Evolutionary conservation across 352 stramenopile species (phyloP).

Genomic region (Aphanomyces euteiches): DNA sequence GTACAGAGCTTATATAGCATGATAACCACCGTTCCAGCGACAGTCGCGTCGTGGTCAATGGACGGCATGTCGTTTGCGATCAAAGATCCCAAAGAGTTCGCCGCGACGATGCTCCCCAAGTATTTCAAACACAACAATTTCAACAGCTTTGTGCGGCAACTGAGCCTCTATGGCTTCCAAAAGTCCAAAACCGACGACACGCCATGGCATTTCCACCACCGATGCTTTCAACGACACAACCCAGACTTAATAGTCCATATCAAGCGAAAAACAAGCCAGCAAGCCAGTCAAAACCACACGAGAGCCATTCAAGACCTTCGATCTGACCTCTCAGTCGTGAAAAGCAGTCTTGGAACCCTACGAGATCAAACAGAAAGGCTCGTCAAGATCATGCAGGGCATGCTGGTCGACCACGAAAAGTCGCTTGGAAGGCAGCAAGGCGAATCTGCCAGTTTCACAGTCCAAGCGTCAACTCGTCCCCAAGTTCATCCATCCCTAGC

Average conservation of each 20-base stretch:
- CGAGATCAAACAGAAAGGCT: background rate
- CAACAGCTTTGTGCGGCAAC: slow-evolving; percentile 31
- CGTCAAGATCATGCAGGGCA: background rate
- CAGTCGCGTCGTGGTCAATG: slow-evolving; percentile 32
- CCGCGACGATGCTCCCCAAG: slow-evolving; percentile 31
- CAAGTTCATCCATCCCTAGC: too few relatives aligned
- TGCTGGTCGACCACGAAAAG: too few relatives aligned
- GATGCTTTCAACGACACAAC: slow-evolving; percentile 32
- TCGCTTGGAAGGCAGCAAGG: too few relatives aligned
- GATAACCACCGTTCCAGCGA: slow-evolving; percentile 24
- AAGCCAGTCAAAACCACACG: background rate
- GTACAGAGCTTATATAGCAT: slow-evolving; percentile 35
- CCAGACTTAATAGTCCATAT: slow-evolving; percentile 38
- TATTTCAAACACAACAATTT: slow-evolving; percentile 34
- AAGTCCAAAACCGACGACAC: slow-evolving; percentile 27
- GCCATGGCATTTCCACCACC: slow-evolving; percentile 40
- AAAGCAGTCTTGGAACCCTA: background rate
- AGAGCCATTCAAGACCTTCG: slow-evolving; percentile 17
- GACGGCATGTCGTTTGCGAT: slow-evolving; percentile 35
- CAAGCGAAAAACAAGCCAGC: slow-evolving; percentile 30
- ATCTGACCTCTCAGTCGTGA: background rate
- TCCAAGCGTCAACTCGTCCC: too few relatives aligned
- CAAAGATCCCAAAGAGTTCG: slow-evolving; percentile 33
- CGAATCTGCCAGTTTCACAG: too few relatives aligned
- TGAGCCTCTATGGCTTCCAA: slow-evolving; percentile 34